Conservation (phyloP, 257 asterid genomes). For the Echium plantagineum region DNA sequence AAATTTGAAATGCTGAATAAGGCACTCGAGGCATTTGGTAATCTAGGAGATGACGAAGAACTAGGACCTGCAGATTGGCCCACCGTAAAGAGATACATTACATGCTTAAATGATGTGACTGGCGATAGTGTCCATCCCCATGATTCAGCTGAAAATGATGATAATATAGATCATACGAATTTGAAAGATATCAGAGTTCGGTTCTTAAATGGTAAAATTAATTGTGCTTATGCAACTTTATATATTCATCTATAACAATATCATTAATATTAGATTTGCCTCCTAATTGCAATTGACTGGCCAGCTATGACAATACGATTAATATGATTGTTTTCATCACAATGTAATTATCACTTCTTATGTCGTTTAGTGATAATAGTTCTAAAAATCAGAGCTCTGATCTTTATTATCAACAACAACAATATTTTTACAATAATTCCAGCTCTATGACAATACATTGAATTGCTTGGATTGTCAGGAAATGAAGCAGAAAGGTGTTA, state of each 20-base stretch:
- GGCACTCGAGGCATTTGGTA: conserved; percentile 84
- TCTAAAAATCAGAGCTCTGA: no score
- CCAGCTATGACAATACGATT: no score
- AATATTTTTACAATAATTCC: no score
- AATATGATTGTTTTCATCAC: no score
- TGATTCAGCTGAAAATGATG: conserved; percentile 35
- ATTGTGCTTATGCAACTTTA: conserved; percentile 7
- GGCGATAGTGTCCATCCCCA: conserved; percentile 68
- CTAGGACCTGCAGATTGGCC: conserved; percentile 95
- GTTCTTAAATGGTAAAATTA: conserved; percentile 63
- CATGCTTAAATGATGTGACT: conserved; percentile 53
- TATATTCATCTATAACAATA: no score
- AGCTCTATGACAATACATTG: no score
- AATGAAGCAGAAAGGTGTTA: neutral
- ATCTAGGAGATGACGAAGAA: conserved; percentile 95
- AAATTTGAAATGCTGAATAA: conserved; percentile 89
- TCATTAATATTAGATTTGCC: no score
- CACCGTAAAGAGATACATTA: conserved; percentile 64
- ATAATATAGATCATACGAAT: conserved; percentile 40
- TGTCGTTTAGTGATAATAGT: no score
- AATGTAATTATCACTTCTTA: no score
- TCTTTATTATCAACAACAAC: no score
- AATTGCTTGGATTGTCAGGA: no score
- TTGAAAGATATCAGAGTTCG: conserved; percentile 75
- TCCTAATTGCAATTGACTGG: no score